phyloP scores from a whole-genome alignment of 371 early-diverging fungal genomes.

The Globomyces sp. region DNA sequence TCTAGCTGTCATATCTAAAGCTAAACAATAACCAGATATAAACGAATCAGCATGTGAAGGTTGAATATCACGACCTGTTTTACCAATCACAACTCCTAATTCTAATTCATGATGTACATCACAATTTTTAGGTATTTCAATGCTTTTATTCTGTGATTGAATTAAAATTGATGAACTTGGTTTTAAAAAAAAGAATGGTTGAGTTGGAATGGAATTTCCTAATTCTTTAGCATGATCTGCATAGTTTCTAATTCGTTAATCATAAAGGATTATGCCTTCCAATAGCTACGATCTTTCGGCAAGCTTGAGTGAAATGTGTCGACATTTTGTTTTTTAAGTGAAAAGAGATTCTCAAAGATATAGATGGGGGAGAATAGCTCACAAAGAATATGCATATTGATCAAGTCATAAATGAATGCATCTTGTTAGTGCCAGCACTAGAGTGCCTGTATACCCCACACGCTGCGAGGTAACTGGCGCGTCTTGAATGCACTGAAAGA shows the following conservation, averaged over 20 bases:
- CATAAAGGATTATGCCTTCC: conserved; percentile 69
- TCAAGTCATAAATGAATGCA: no score
- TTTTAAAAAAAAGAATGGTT: conserved; percentile 93
- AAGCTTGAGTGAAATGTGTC: conserved; percentile 21
- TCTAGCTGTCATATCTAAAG: conserved; percentile 91
- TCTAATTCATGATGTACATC: conserved; percentile 95
- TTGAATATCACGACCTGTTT: conserved; percentile 72
- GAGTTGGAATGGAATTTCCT: conserved; percentile 82
- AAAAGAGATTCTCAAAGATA: background rate
- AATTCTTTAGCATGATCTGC: conserved; percentile 89
- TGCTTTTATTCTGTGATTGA: conserved; percentile 57
- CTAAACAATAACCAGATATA: conserved; percentile 85
- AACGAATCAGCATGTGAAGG: conserved; percentile 62
- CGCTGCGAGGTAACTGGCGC: no score
- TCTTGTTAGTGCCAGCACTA: no score
- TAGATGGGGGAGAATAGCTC: no score
- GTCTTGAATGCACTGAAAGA: no score
- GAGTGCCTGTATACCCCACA: no score
- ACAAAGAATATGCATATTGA: no score
- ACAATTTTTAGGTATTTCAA: conserved; percentile 78
- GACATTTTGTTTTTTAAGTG: conserved; percentile 3
- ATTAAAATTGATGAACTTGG: conserved; percentile 82
- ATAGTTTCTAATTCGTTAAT: background rate
- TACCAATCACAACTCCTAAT: conserved; percentile 90
- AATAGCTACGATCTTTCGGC: conserved; percentile 89